Percentiles rank a stretch among this genome's conserved stretches.
These are phyloP conservation scores for Xerocomus brunneocitrinus DNA, from an alignment of 768 basidiomycete genomes.

Conservation along the genomic window DNA sequence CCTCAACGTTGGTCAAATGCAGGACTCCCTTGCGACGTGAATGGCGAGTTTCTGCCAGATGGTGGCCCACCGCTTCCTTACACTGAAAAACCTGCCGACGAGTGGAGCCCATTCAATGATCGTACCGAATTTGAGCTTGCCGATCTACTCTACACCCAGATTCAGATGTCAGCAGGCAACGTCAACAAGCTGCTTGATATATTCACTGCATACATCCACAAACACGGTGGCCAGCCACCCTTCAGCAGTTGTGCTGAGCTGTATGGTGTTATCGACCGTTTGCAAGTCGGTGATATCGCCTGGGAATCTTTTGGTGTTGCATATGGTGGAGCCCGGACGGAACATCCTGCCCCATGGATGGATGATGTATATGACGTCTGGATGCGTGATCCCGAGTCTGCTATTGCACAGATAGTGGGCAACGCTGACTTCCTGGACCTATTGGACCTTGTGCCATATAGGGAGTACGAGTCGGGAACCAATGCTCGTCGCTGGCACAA, in stretches of 20 bases:
- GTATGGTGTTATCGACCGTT: not conserved
- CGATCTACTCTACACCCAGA: not conserved
- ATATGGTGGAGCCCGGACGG: not conserved
- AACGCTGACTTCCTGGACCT: not conserved
- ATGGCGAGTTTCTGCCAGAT: slow-evolving; percentile 5
- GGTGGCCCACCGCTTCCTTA: slow-evolving; percentile 1
- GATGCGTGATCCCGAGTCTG: not conserved
- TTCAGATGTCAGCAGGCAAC: not conserved
- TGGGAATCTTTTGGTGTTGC: not conserved
- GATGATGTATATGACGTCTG: not conserved
- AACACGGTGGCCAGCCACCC: not conserved
- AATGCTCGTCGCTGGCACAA: not conserved
- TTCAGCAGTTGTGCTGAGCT: not conserved
- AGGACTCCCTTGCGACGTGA: not conserved
- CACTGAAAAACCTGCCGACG: not conserved
- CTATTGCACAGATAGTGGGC: not conserved
- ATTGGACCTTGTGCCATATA: too few species aligned
- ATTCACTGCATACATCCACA: not conserved
- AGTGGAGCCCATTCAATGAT: slow-evolving; percentile 1
- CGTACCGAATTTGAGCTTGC: not conserved
- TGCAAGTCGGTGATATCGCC: not conserved
- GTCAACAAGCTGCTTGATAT: not conserved
- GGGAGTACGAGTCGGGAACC: not conserved
- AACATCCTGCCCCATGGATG: not conserved
- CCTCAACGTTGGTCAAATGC: too few species aligned